phyloP scores from a whole-genome alignment of 2,329 filamentous ascomycete species.

The Alternaria sp. region DNA sequence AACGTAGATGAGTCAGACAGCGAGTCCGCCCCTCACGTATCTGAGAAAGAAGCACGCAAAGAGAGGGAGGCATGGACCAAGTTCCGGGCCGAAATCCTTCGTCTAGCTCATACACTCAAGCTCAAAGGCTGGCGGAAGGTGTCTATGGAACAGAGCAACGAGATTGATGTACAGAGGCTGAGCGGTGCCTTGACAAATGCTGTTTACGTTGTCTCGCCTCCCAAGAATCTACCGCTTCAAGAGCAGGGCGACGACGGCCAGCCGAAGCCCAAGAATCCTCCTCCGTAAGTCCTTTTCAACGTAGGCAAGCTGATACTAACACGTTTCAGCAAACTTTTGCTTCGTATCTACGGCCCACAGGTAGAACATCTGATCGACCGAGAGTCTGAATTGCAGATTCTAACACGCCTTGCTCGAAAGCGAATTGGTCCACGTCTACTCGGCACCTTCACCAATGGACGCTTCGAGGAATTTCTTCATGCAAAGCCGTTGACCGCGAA shows the following conservation, averaged over 20 bases:
- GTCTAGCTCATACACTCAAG: constrained; percentile 84
- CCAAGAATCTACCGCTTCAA: constrained; percentile 63
- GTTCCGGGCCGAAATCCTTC: constrained; percentile 93
- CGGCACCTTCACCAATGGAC: constrained; percentile 91
- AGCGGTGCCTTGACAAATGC: constrained; percentile 96
- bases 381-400: constrained; percentile 85
- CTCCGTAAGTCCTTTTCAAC: constrained; percentile 57
- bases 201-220: constrained; percentile 91
- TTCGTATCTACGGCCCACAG: constrained; percentile 93
- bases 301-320: constrained; percentile 17
- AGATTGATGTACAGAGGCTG: constrained; percentile 75
- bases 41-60: constrained; percentile 61
- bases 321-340: constrained; percentile 72
- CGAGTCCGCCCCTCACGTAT: constrained; percentile 52
- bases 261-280: constrained; percentile 56
- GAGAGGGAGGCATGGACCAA: constrained; percentile 80
- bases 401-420: constrained; percentile 86
- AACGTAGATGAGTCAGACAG: constrained; percentile 66
- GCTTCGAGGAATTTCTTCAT: constrained; percentile 94
- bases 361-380: constrained; percentile 96
- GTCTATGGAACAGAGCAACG: constrained; percentile 72
- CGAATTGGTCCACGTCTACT: constrained; percentile 91
- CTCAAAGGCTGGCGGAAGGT: constrained; percentile 93
- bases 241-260: constrained; percentile 50
- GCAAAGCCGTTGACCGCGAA: constrained; percentile 79